Evolutionary conservation across 768 basidiomycete species (phyloP).

Genomic region (Amanita muscaria): DNA sequence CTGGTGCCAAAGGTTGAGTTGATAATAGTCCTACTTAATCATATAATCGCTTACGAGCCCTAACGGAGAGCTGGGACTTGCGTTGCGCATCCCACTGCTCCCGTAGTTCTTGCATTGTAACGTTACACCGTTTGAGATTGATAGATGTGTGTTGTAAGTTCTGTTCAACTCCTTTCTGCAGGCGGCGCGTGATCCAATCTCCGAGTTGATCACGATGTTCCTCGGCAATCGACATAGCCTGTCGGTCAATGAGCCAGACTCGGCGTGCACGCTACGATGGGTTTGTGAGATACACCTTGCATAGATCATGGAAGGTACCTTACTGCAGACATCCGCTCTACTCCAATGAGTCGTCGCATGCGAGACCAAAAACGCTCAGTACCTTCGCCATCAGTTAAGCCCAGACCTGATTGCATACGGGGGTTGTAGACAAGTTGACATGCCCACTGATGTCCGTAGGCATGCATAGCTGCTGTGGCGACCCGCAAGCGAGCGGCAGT

Average conservation of each 20-base stretch:
- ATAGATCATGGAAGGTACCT: no score
- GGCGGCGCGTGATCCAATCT: no score
- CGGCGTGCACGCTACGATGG: no score
- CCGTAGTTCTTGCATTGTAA: not conserved
- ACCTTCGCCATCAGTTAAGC: constrained; percentile 25
- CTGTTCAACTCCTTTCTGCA: no score
- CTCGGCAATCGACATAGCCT: no score
- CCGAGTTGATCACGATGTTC: no score
- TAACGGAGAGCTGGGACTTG: not conserved
- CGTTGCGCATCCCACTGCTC: not conserved
- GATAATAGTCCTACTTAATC: not conserved
- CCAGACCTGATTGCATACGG: constrained; percentile 16
- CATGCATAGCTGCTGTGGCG: constrained; percentile 28
- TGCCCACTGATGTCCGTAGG: constrained; percentile 28
- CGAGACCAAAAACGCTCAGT: constrained; percentile 25
- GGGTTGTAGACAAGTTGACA: constrained; percentile 26
- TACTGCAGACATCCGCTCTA: no score
- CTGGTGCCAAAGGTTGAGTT: not conserved
- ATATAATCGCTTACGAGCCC: not conserved
- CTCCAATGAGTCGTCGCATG: constrained; percentile 11
- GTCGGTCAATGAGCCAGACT: no score
- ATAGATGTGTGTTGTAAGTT: no score
- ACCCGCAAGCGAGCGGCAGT: no score
- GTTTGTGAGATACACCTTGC: no score
- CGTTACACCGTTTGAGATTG: no score